phyloP scores from a whole-genome alignment of 2,329 filamentous ascomycete species.

The Talaromyces sp. region DNA sequence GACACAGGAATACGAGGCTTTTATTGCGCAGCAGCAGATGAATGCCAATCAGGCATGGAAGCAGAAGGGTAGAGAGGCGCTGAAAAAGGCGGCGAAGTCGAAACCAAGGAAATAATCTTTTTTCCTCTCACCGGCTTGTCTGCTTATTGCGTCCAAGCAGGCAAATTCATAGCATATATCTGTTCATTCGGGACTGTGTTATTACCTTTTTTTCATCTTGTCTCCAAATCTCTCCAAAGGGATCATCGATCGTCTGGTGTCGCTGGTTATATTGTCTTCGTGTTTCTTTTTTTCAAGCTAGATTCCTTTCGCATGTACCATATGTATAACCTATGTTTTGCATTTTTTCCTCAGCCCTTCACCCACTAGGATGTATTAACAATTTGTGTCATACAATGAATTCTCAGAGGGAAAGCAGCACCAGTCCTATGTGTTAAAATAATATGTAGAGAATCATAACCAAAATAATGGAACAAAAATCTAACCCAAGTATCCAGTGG shows the following conservation, averaged over 20 bases:
- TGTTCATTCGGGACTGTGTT: slow-evolving; percentile 10
- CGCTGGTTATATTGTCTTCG: not conserved
- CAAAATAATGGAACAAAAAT: not conserved
- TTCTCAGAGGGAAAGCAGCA: not conserved
- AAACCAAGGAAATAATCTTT: slow-evolving; percentile 1
- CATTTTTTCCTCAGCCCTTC: not conserved
- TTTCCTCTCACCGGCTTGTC: not conserved
- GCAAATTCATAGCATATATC: slow-evolving; percentile 5
- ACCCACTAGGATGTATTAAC: slow-evolving; percentile 12
- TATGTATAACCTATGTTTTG: slow-evolving; percentile 9
- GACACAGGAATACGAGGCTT: not conserved
- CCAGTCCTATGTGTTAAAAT: not conserved
- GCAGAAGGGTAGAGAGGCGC: not conserved
- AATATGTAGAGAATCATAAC: not conserved
- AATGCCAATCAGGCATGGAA: slow-evolving; percentile 9
- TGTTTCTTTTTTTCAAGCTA: not conserved
- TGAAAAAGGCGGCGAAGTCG: not conserved
- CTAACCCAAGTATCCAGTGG: no score
- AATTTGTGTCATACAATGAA: not conserved
- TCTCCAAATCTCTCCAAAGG: not conserved
- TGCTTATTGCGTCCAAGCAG: not conserved
- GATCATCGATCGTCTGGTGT: slow-evolving; percentile 5
- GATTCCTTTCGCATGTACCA: slow-evolving; percentile 2
- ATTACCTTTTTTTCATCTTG: not conserved
- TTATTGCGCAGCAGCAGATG: not conserved